phyloP scores from a whole-genome alignment of 2,329 filamentous ascomycete genomes.

The Aspergillus quadricinctus region DNA sequence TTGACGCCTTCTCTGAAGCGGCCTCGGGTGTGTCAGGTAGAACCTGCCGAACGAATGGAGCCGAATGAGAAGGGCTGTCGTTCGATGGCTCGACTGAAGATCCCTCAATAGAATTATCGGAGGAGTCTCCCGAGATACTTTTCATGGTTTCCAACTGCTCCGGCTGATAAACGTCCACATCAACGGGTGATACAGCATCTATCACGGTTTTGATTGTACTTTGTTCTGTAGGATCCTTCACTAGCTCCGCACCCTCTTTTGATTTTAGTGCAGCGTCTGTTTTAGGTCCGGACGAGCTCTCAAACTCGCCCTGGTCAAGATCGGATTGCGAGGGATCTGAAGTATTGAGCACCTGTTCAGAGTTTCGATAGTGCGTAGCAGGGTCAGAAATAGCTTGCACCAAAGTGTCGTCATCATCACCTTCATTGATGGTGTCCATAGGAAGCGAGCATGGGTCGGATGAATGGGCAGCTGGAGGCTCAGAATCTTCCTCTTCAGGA shows the following conservation, averaged over 20 bases:
- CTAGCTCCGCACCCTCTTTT: background rate
- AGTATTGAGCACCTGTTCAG: background rate
- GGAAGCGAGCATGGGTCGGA: constrained; percentile 6
- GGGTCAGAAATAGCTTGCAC: background rate
- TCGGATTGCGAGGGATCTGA: background rate
- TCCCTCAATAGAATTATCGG: background rate
- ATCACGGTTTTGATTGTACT: background rate
- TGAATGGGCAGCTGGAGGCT: background rate
- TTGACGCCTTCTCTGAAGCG: background rate
- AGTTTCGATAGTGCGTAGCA: background rate
- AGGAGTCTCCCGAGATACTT: background rate
- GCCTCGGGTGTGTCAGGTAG: background rate
- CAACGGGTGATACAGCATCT: background rate
- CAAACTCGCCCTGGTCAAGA: background rate
- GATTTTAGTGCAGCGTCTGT: background rate
- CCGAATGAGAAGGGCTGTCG: background rate
- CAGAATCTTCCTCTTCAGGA: background rate
- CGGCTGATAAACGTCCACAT: background rate
- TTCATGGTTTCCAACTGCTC: background rate
- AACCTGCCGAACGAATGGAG: background rate
- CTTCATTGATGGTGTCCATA: constrained; percentile 23
- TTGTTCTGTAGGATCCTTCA: background rate
- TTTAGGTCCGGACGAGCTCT: background rate
- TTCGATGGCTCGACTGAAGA: background rate
- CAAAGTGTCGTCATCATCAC: constrained; percentile 7